Base-by-base conservation (phyloP, 2,329 filamentous ascomycete species). In the Xylaria sp. region DNA sequence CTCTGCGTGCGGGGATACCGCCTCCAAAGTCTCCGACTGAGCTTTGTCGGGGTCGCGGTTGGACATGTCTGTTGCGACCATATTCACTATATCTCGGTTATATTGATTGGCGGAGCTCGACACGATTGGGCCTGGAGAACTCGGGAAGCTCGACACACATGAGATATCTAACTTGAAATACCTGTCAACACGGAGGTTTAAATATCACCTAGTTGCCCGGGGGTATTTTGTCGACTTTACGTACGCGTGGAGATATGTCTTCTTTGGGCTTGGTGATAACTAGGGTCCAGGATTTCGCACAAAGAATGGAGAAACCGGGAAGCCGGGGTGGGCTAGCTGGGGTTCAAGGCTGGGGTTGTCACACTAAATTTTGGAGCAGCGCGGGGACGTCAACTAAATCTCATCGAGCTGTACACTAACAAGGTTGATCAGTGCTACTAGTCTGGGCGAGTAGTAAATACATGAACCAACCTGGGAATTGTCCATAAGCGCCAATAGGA, bases 21-120 rank as follows among this genome's bases (percentile, higher is more conserved):
- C 54, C 34, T 65, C 64, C 56, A 68, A 30, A 30, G 39, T 56
- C 51, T 68, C 69, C 14, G 45, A 55, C 24, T 27, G 67, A 11
- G 51, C 53, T 53, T 64, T 64, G 4, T 67, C 61, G 11, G 61
- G 50, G 57, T 47, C 59, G 21, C 50, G 48, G 24, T 67, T 47
- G 2, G 57, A 54, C 14, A 47, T 3, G 5, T 30, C 32, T 19
- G 47, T 55, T 8, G 57, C 50, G 4, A 11, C 60, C 67, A 67
- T 69, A 6, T 24, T 51, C 4, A 12, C 36, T 21, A 21, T 27
- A 5, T 39, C 42, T 14, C 11, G 34, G 7, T 36, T 36, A 11
- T 36, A 36, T 36, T 5, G 19, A 36, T 32, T 17, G 8, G 39
- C 9, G 39, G 19, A 24, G 21, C 9, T n/a, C 39, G 59, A 54